Base-by-base conservation (phyloP, 2,329 filamentous ascomycete genomes). In the Fusarium sp. region DNA sequence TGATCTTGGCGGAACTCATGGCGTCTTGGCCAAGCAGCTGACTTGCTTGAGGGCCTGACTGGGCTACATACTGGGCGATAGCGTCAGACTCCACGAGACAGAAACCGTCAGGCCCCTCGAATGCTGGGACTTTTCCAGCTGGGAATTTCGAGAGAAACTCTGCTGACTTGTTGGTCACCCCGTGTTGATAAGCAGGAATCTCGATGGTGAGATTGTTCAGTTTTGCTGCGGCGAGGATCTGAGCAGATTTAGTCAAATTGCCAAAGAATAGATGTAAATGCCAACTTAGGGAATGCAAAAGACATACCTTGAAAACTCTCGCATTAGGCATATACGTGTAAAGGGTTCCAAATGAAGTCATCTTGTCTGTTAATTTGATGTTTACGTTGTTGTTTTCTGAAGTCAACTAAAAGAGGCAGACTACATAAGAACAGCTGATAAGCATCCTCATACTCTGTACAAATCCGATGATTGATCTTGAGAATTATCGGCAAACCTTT, bases 161-260 rank as follows among this genome's bases (percentile, higher is more conserved):
- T 21, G 11, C 14, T 11, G 60, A 48, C 29, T 59, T 63, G 42
- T 63, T 63, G 8, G 60, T 63, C 33, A 63, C 42, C 14, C 25
- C 38, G 23, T 59, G 52, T 14, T 63, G 35, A 18, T 63, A 63
- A 21, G 52, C 41, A 11, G 60, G 27, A 27, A 63, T 21, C 23
- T 63, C 54, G 3, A 63, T 15, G 10, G 33, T 31, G 25, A 63
- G 37, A 8, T 63, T 58, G 27, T 59, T 63, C n/a, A 63, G 60
- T 21, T 49, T 63, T 4, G 60, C 60, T 3, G 60, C 60, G 5
- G 60, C 52, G 11, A 63, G 60, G 11, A 63, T 59, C 60, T 63
- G 15, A 16, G n/a, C 4, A 23, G n/a, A 41, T 15, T 41, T 10
- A 41, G n/a, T n/a, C 38, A n/a, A n/a, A 15, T 6, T 39, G 10